These are phyloP conservation scores for Barnettozyma siamensis DNA, from an alignment of 805 yeast species.

Conservation along the genomic window DNA sequence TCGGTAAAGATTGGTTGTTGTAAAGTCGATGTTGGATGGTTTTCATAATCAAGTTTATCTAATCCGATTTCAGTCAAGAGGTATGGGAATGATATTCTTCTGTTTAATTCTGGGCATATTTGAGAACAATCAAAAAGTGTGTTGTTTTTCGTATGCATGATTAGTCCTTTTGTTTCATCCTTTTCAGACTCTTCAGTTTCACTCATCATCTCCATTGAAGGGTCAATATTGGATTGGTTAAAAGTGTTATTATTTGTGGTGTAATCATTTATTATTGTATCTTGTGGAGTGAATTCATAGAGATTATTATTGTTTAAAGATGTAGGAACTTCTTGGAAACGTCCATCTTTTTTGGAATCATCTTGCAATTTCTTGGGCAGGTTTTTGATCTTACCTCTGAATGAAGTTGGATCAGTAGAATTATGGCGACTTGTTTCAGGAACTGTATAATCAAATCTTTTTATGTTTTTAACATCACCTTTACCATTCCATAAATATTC, in stretches of 20 bases:
- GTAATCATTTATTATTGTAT: background rate
- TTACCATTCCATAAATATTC: slow-evolving; percentile 45
- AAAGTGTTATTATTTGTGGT: background rate
- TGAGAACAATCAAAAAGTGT: slow-evolving; percentile 8
- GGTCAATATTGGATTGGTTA: background rate
- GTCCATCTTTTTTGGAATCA: slow-evolving; percentile 6
- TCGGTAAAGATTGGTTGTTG: slow-evolving; percentile 1
- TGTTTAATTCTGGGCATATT: slow-evolving; percentile 21
- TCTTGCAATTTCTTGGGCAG: slow-evolving; percentile 23
- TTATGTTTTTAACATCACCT: slow-evolving; percentile 36
- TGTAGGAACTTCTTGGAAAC: background rate
- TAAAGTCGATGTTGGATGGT: slow-evolving; percentile 14
- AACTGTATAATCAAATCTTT: slow-evolving; percentile 15
- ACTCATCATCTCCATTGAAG: background rate
- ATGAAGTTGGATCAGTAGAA: slow-evolving; percentile 8
- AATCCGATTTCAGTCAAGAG: slow-evolving; percentile 29
- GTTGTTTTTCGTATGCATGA: no score
- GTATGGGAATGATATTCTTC: slow-evolving; percentile 38
- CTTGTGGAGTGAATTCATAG: slow-evolving; percentile 3
- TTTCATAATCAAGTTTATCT: slow-evolving; percentile 22
- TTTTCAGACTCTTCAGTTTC: background rate
- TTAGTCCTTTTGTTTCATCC: background rate
- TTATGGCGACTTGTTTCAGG: background rate
- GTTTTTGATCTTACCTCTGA: slow-evolving; percentile 18
- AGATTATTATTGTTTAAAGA: background rate